Base-by-base conservation (phyloP, 306 rosid species). In the Biancaea sappan region DNA sequence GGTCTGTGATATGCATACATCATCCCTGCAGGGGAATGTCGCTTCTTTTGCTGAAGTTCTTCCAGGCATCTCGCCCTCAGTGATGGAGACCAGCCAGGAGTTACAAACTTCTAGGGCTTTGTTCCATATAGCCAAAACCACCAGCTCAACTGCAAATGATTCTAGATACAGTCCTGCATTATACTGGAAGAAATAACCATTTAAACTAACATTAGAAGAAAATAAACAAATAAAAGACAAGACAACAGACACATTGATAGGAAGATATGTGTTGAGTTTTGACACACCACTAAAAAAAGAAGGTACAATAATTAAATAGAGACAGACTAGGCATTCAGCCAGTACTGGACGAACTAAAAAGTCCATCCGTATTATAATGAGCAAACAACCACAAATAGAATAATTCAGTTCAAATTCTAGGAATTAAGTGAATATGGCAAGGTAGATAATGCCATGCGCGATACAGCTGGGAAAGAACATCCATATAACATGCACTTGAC, bases 121-220 rank as follows among this genome's bases (percentile, higher is more conserved):
- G 73, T 84, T 84, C 99, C 98, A 95, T 82, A 95, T 64, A 74
- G 98, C 98, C 89, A 95, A 89, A 87, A 88, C 78, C 48, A 95
- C 96, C 75, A 95, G 84, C 75, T 90, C 91, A 29, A 90, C 86
- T 8, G 98, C 90, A 56, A 95, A 93, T 0, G 98, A 87, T 67
- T 92, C 93, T 35, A 88, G 91, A 81, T 77, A 77, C 29, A 77
- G 65, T 66, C 86, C 88, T 25, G 78, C 80, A 56, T 84, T 68
- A 65, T 82, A 82, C 98, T 95, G 93, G 82, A 80, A 65, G 72
- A 59, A 63, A 77, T 61, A 81, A 77, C 68, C 67, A 71, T 73
- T 48, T 25, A 57, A 69, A 58, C 58, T 66, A 71, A n/a, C 53
- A 56, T 24, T 15, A 47, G 18, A 13, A 66, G 35, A 57, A 15